These are phyloP conservation scores for Suillus variegatus DNA, from an alignment of 768 basidiomycete genomes.

Conservation along the genomic window DNA sequence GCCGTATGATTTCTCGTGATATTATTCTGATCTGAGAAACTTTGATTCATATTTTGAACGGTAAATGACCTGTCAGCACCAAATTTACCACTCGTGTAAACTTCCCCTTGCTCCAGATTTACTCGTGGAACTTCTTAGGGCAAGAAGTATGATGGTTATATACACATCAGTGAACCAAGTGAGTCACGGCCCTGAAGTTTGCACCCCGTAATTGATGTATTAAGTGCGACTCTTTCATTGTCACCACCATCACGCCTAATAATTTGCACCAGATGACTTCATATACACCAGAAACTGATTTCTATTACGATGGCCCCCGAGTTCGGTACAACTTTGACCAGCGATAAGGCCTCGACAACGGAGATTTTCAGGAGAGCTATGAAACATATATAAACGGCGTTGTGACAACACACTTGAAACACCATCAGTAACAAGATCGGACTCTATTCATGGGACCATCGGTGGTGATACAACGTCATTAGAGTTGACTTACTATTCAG, in stretches of 20 bases:
- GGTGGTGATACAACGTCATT: background rate
- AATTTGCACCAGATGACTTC: background rate
- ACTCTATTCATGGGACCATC: background rate
- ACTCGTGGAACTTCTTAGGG: slow-evolving; percentile 23
- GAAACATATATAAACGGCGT: background rate
- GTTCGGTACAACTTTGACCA: background rate
- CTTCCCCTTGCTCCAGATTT: slow-evolving; percentile 20
- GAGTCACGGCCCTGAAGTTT: background rate
- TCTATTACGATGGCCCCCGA: background rate
- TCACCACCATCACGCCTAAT: background rate
- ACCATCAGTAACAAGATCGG: background rate
- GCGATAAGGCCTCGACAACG: background rate
- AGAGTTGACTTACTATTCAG: background rate
- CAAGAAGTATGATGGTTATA: slow-evolving; percentile 17
- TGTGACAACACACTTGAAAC: background rate
- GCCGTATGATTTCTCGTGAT: background rate
- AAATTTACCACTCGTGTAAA: slow-evolving; percentile 28
- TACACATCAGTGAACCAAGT: background rate
- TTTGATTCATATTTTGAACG: background rate
- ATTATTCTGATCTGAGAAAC: background rate
- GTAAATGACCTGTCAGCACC: slow-evolving; percentile 30
- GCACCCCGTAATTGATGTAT: background rate
- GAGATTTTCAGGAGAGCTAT: background rate
- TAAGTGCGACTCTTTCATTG: background rate
- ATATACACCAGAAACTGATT: background rate